Conservation (phyloP, 2,329 filamentous ascomycete genomes). For the Pseudodiploospora longispora region DNA sequence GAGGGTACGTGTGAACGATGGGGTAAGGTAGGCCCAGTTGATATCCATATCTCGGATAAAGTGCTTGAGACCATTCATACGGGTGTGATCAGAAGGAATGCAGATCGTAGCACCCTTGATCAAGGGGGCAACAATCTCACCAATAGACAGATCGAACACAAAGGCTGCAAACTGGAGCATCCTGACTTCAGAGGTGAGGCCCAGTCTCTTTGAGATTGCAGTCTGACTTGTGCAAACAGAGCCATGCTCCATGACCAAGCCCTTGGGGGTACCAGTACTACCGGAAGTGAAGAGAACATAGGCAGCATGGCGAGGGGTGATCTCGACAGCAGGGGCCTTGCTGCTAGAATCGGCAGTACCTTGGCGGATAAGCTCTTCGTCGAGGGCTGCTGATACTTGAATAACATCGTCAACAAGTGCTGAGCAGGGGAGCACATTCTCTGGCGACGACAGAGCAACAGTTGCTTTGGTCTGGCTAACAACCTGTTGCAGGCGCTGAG, state of each 20-base stretch:
- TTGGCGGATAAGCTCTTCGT: neutral
- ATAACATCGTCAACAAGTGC: neutral
- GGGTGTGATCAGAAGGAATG: constrained; percentile 4
- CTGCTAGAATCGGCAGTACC: neutral
- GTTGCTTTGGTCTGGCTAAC: constrained; percentile 3
- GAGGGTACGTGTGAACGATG: constrained; percentile 20
- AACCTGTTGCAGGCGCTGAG: constrained; percentile 2
- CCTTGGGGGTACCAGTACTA: constrained; percentile 50
- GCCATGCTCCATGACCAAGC: constrained; percentile 33
- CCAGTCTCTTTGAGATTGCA: constrained; percentile 1
- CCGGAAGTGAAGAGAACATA: constrained; percentile 52
- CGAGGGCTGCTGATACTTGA: constrained; percentile 1
- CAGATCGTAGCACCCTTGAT: constrained; percentile 3
- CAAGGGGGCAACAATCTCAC: constrained; percentile 1
- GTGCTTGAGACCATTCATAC: neutral
- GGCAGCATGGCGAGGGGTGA: constrained; percentile 14
- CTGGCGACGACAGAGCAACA: neutral
- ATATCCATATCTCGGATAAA: constrained; percentile 1
- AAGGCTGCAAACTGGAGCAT: constrained; percentile 7
- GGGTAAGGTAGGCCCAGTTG: neutral
- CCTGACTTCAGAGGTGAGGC: neutral
- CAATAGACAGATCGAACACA: constrained; percentile 1
- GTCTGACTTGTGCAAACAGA: constrained; percentile 4
- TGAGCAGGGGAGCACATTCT: neutral
- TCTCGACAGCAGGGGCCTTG: neutral